A percentile compares a stretch with the other conserved stretches of the same genome.
Conservation (phyloP, 805 yeast species). For the Ogataea haglerorum region DNA sequence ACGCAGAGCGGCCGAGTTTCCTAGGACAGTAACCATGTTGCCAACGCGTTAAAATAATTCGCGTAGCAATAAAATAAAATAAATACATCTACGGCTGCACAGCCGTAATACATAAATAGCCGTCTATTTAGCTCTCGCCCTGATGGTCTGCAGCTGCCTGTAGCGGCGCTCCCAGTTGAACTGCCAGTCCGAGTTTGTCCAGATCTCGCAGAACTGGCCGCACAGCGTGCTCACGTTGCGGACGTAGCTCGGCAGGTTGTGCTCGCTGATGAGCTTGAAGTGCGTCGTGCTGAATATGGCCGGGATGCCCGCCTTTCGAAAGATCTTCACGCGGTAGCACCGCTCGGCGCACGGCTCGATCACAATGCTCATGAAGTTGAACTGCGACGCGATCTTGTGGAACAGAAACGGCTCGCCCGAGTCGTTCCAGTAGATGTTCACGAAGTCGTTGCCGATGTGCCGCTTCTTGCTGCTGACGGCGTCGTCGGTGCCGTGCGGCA, state of each 20-base stretch:
- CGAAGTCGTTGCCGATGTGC: constrained; percentile 84
- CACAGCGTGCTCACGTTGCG: constrained; percentile 66
- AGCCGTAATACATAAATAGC: neutral
- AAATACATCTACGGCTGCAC: neutral
- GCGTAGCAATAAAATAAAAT: constrained; percentile 6
- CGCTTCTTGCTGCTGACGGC: constrained; percentile 60
- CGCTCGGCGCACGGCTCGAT: constrained; percentile 49
- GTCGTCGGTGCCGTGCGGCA: constrained; percentile 56
- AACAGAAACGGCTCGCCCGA: constrained; percentile 65
- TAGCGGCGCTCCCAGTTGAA: constrained; percentile 69
- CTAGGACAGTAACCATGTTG: constrained; percentile 17
- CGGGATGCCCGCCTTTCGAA: constrained; percentile 67
- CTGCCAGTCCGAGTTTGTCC: constrained; percentile 60
- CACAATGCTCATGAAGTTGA: constrained; percentile 78
- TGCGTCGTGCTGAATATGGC: constrained; percentile 75
- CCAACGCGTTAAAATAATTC: constrained; percentile 5
- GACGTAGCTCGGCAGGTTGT: constrained; percentile 58
- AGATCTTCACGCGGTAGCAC: constrained; percentile 60
- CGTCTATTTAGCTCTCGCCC: constrained; percentile 2
- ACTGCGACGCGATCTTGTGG: constrained; percentile 63
- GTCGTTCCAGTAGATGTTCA: constrained; percentile 78
- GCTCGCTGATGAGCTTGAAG: constrained; percentile 62
- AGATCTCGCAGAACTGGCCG: constrained; percentile 68
- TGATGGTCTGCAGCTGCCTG: constrained; percentile 43
- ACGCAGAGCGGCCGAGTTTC: constrained; percentile 36